Percentiles rank a stretch among this genome's conserved stretches.
phyloP scores from a whole-genome alignment of 2,329 filamentous ascomycete genomes.

The Mariannaea sp. region DNA sequence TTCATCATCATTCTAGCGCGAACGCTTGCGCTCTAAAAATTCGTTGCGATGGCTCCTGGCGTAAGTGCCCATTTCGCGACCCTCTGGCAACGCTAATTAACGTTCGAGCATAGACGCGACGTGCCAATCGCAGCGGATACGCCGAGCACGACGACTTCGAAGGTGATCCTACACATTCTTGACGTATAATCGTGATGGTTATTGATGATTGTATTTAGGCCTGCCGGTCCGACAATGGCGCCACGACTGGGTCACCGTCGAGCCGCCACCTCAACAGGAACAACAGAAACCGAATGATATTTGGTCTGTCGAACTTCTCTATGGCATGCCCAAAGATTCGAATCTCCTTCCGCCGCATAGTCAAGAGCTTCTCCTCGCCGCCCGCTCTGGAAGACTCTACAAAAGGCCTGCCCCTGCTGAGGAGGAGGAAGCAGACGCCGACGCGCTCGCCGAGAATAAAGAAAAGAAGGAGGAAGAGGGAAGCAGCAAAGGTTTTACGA shows the following conservation, averaged over 20 bases:
- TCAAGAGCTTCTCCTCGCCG: slow-evolving; percentile 80
- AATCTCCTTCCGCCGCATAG: slow-evolving; percentile 77
- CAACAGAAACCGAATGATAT: slow-evolving; percentile 65
- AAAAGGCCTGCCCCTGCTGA: slow-evolving; percentile 70
- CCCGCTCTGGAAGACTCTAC: slow-evolving; percentile 75
- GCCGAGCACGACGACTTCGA: slow-evolving; percentile 67
- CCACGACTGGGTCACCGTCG: slow-evolving; percentile 70
- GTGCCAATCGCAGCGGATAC: slow-evolving; percentile 60
- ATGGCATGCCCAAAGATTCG: slow-evolving; percentile 84
- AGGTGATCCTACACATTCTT: slow-evolving; percentile 48
- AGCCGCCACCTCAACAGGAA: slow-evolving; percentile 68
- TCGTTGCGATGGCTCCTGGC: slow-evolving; percentile 47
- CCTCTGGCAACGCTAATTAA: slow-evolving; percentile 21
- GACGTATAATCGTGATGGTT: slow-evolving; percentile 4
- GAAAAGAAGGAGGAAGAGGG: slow-evolving; percentile 70
- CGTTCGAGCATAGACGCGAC: slow-evolving; percentile 53
- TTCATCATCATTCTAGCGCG: slow-evolving; percentile 1
- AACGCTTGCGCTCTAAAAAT: slow-evolving; percentile 1
- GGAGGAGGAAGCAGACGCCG: slow-evolving; percentile 61
- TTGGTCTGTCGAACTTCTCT: slow-evolving; percentile 76
- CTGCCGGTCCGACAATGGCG: slow-evolving; percentile 92
- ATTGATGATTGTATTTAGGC: slow-evolving; percentile 58
- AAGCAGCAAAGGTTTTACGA: slow-evolving; percentile 56
- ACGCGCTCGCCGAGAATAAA: slow-evolving; percentile 54
- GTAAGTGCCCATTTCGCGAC: slow-evolving; percentile 36